Percentiles rank a stretch among this genome's conserved stretches.
Evolutionary conservation across 108 stramenopile genomes (phyloP).

Genomic region (Stephanodiscus triporus): DNA sequence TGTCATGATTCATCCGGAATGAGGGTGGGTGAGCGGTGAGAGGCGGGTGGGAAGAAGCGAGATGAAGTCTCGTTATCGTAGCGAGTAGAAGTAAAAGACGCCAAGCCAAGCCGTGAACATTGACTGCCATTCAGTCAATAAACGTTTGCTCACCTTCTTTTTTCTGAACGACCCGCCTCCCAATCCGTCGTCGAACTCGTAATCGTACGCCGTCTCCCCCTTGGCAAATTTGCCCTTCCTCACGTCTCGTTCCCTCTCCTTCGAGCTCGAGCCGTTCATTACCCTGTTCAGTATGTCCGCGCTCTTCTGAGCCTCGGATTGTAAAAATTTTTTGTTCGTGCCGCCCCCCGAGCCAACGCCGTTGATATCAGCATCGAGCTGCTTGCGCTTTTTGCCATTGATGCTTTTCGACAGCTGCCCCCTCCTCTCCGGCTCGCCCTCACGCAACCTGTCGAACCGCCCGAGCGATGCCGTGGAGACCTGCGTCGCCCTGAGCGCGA

Average conservation of each 20-base stretch:
- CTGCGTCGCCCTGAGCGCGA: conserved; percentile 80
- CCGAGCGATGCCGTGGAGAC: conserved; percentile 84
- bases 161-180: conserved; percentile 78
- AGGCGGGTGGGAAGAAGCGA: too few relatives aligned
- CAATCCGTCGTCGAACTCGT: conserved; percentile 86
- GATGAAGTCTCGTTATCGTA: too few relatives aligned
- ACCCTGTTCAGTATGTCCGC: conserved; percentile 79
- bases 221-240: conserved; percentile 73
- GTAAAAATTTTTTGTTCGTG: conserved; percentile 54
- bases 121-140: too few relatives aligned
- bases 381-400: conserved; percentile 74
- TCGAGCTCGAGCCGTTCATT: conserved; percentile 74
- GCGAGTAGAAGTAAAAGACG: too few relatives aligned
- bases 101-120: too few relatives aligned
- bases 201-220: conserved; percentile 91
- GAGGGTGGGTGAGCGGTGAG: neutral
- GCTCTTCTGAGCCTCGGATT: conserved; percentile 62
- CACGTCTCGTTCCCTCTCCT: conserved; percentile 70
- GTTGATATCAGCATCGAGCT: conserved; percentile 47
- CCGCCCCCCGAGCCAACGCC: conserved; percentile 10
- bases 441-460: conserved; percentile 79
- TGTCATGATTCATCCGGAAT: neutral
- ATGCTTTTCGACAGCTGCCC: conserved; percentile 50
- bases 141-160: conserved; percentile 86
- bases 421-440: conserved; percentile 80